These are phyloP conservation scores for Blastobotrys raffinosifermentans DNA, from an alignment of 1,139 yeast genomes.

Conservation along the genomic window DNA sequence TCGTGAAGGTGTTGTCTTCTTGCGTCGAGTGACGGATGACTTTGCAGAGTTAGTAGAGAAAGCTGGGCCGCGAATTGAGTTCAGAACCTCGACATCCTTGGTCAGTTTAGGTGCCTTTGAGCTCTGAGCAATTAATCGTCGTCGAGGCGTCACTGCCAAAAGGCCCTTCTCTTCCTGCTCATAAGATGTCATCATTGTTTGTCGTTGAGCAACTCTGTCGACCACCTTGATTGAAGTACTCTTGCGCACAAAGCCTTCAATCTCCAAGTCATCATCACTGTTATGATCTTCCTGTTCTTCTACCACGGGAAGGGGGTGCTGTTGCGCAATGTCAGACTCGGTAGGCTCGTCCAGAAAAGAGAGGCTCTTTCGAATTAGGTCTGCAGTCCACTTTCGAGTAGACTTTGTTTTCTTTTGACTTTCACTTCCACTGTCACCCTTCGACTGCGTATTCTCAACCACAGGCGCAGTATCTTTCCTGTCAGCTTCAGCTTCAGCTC, in stretches of 20 bases:
- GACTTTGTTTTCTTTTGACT: constrained; percentile 14
- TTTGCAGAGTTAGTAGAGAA: not conserved
- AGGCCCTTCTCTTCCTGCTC: too few relatives aligned
- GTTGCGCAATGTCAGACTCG: constrained; percentile 29
- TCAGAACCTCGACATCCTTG: constrained; percentile 13
- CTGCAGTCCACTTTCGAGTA: constrained; percentile 37
- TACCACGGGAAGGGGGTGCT: not conserved
- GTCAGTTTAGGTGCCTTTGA: not conserved
- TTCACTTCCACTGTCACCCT: constrained; percentile 1
- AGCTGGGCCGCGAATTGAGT: constrained; percentile 8
- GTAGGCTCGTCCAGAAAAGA: constrained; percentile 49
- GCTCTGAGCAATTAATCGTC: not conserved
- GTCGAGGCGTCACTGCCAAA: not conserved
- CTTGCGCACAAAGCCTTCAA: constrained; percentile 20
- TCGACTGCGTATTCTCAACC: constrained; percentile 2
- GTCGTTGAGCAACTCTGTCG: constrained; percentile 9
- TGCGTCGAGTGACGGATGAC: not conserved
- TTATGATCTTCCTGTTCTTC: constrained; percentile 12
- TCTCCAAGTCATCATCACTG: constrained; percentile 39
- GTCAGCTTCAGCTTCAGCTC: constrained; percentile 6
- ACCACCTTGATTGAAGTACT: constrained; percentile 7
- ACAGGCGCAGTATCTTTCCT: constrained; percentile 6
- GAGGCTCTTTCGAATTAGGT: constrained; percentile 56
- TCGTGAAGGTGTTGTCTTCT: not conserved
- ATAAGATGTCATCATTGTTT: constrained; percentile 4